Evolutionary conservation across 345 rosid genomes (phyloP), one percentile per base, ranked within the genome.

Genomic region (Noccaea caerulescens): DNA sequence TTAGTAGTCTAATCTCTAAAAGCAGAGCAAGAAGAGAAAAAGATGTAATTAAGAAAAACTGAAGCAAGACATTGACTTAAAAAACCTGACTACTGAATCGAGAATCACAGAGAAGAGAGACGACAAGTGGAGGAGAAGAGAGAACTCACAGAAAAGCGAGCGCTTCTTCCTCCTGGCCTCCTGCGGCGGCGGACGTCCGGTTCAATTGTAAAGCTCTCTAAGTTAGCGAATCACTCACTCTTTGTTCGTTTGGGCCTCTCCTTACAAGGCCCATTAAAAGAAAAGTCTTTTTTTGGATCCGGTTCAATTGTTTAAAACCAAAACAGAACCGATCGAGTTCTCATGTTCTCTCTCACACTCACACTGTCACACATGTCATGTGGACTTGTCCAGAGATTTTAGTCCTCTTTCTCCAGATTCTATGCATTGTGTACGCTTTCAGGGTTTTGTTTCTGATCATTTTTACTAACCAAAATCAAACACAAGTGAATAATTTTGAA

Each of bases 141-240:
- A 18, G 50, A 6, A 44, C 63, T 68, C 52, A 68, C 72, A 55
- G 42, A 4, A 46, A 36, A 3, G 30, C 47, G 37, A 9, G 25
- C 2, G 39, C 59, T 66, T 50, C 37, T 38, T 66, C 18, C 33
- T 51, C 60, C 60, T 52, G 51, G 30, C 30, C 30, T 25, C 30
- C 30, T 25, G 3, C 71, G 25, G 71, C 71, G 46, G 42, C 44
- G 10, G 32, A 8, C 33, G 49, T 16, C 18, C 18, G 18, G 18
- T 16, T 16, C 32, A 46, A 34, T 16, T 18, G 43, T 14, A 43
- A 4, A 4, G 27, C 4, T 41, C 58, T 63, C 72, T 55, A 67
- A 30, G 30, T 27, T 27, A 27, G 30, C 30, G 30, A 3, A 27
- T 27, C 30, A 27, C 30, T 32, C 10, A 33, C 54, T 18, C 46